Base-by-base conservation (phyloP, 768 basidiomycete genomes). In the Naganishia antarctica region DNA sequence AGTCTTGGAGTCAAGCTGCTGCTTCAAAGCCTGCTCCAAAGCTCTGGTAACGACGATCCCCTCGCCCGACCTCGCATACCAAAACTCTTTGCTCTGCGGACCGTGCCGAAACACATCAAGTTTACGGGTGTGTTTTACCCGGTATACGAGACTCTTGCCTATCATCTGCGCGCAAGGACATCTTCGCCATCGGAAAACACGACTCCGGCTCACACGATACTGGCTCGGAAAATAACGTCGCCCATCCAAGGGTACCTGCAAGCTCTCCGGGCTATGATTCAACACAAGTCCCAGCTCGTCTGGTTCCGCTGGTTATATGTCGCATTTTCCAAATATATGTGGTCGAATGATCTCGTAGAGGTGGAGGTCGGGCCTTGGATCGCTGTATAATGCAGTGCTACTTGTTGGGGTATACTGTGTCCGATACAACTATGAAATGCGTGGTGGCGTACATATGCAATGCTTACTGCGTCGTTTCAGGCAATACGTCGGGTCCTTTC, bases 241-340 rank as follows among this genome's bases (percentile, higher is more conserved):
- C 83, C 85, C 31, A 73, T 83, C 37, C 62, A 66, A 26, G 83
- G 82, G 46, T 92, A 88, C 69, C 47, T 78, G 58, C 80, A 73
- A 25, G 84, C 87, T 3, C 72, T 88, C 13, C 71, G 78, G 28
- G 90, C 91, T 6, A 91, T 92, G 86, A 76, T 78, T 66, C 78
- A 81, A 63, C 92, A 96, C 69, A 66, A 78, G 60, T 85, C 85
- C 65, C 92, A 96, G 80, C 78, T 90, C 64, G 84, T 85, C 45
- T 93, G 91, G 91, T 94, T 91, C 80, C 83, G 92, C 44, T 90
- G 87, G 84, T 78, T 92, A 62, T 89, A 91, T 72, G 81, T 93
- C 41, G 68, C 78, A 23, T 89, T 87, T 72, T 91, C 89, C 18
- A 82, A 87, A 63, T 91, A 92, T 73, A 88, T 94, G 89, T 94